These are phyloP conservation scores for Geotrichum phurueaensis DNA, from an alignment of 1,139 yeast species.

Conservation along the genomic window DNA sequence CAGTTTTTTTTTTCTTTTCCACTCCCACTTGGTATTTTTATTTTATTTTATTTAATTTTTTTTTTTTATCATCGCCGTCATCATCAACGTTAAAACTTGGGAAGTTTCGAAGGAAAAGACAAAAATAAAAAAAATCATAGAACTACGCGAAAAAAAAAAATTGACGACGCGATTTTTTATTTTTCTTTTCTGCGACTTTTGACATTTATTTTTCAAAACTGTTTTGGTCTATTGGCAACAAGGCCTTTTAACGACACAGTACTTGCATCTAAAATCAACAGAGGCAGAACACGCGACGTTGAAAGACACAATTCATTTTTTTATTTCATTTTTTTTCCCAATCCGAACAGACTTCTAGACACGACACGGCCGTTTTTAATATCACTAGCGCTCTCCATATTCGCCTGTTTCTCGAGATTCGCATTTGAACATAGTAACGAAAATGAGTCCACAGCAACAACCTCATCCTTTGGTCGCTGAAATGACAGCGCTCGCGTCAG, in stretches of 20 bases:
- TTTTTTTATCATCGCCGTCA: neutral
- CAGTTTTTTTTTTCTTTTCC: neutral
- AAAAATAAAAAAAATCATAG: neutral
- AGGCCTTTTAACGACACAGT: neutral
- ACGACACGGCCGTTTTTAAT: neutral
- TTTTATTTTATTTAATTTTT: neutral
- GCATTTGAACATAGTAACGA: neutral
- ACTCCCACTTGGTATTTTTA: neutral
- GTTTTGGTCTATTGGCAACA: neutral
- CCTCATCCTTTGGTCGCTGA: neutral
- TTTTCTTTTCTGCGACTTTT: neutral
- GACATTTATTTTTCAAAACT: neutral
- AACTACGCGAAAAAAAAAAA: neutral
- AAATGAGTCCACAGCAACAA: neutral
- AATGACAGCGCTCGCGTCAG: neutral
- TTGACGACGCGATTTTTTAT: neutral
- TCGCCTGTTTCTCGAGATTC: neutral
- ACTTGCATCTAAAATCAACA: neutral
- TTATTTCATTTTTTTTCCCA: neutral
- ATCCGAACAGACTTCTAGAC: neutral
- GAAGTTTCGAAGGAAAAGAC: neutral
- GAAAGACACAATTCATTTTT: neutral
- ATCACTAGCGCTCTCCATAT: neutral
- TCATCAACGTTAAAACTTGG: neutral
- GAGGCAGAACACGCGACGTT: neutral